Evolutionary conservation across 768 basidiomycete genomes (phyloP), one percentile per base, ranked within the genome.

Genomic region (Leccinum subtestaceum): DNA sequence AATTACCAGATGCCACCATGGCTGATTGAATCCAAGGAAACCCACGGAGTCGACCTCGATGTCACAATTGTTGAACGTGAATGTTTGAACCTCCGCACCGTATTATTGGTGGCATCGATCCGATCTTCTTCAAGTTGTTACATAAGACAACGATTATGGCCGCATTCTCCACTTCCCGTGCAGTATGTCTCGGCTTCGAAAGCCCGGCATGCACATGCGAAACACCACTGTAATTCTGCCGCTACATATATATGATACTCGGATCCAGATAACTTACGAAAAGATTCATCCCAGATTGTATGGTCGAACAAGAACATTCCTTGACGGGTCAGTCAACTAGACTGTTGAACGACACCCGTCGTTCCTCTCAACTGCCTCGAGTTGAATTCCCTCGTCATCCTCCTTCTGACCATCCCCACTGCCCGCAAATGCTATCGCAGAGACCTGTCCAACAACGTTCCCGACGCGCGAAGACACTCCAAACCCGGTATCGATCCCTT

Each of bases 201-300:
- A 29, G 29, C 2, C 29, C 29, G 29, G 29, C 32, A 0, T 36
- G 36, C 13, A 36, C 36, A 36, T 36, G 36, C 36, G 36, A 36
- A 36, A 23, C 15, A 13, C 36, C 36, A 15, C 15, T 13, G 4
- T 5, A 11, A 34, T 11, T 12, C 32, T 36, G 32, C 32, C 32
- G 12, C 32, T 32, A 32, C 11, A 32, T 4, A 31, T 31, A 11
- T 31, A 31, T 31, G 31, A 31, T 31, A 31, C 10, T 10, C 75
- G 8, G 8, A 38, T 38, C 8, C 40, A 40, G 8, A 40, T n/a
- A 32, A 32, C 0, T 32, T 5, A 9, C 5, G 17, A 10, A 40
- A 40, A n/a, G 9, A 0, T n/a, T n/a, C 40, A 9, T 38, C 38
- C 17, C 40, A 40, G 17, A 40, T 40, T 2, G 17, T 10, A n/a